These are phyloP conservation scores for Posidonia oceanica DNA, from an alignment of 116 monocot species.

Conservation along the genomic window DNA sequence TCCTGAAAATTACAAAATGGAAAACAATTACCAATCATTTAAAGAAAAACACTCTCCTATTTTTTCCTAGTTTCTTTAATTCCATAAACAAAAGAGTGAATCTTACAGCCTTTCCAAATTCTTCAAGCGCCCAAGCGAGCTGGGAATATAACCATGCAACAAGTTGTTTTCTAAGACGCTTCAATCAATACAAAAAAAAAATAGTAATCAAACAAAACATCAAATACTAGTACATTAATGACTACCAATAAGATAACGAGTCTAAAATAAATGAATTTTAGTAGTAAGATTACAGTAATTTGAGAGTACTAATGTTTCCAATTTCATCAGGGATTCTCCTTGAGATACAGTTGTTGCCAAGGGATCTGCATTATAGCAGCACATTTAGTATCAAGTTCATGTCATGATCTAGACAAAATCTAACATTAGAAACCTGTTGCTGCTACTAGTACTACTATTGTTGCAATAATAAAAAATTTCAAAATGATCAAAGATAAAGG, in stretches of 20 bases:
- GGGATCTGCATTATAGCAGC: slow-evolving; percentile 2
- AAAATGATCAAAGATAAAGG: no score
- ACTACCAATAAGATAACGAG: background rate
- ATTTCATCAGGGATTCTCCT: slow-evolving; percentile 9
- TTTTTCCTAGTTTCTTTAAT: background rate
- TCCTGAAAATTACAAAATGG: slow-evolving; percentile 10
- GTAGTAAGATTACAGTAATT: slow-evolving; percentile 6
- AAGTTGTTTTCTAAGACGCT: slow-evolving; percentile 13
- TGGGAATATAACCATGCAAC: slow-evolving; percentile 15
- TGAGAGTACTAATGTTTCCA: slow-evolving; percentile 16
- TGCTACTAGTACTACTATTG: background rate
- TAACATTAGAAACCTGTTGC: background rate
- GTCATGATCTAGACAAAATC: background rate
- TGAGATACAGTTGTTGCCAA: slow-evolving; percentile 9
- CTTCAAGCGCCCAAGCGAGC: background rate
- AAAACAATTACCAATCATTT: background rate
- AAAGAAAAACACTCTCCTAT: background rate
- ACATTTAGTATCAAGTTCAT: background rate
- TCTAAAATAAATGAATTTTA: background rate
- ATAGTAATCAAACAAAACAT: background rate
- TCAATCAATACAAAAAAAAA: background rate
- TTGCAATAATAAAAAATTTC: background rate
- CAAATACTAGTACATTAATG: no score
- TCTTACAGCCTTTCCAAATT: slow-evolving; percentile 14
- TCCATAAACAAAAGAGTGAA: background rate